phyloP scores from a whole-genome alignment of 2,329 filamentous ascomycete genomes.

The Microdochium bolleyi region DNA sequence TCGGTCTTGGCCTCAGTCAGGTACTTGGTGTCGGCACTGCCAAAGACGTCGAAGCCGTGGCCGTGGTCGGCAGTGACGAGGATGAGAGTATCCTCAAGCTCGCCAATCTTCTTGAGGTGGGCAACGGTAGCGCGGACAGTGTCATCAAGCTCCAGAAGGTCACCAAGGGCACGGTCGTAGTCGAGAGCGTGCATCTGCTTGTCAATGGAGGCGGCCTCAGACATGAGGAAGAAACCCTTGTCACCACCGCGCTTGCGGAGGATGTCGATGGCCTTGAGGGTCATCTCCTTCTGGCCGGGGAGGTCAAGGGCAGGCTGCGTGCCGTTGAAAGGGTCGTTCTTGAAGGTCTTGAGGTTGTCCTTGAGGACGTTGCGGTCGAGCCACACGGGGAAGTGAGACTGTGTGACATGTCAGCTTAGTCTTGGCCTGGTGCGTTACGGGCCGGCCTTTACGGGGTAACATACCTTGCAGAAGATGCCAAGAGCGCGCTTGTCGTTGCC shows the following conservation, averaged over 20 bases:
- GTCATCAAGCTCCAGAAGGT: constrained; percentile 80
- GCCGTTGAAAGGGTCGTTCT: constrained; percentile 62
- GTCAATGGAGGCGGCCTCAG: constrained; percentile 77
- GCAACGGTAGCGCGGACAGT: constrained; percentile 68
- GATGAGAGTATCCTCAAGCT: constrained; percentile 69
- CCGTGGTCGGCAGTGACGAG: constrained; percentile 83
- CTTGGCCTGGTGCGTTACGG: background rate
- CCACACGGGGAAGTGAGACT: constrained; percentile 65
- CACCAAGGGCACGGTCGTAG: constrained; percentile 78
- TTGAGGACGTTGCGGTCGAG: constrained; percentile 77
- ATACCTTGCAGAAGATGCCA: constrained; percentile 68
- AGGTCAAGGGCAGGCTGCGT: constrained; percentile 61
- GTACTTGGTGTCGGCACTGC: constrained; percentile 74
- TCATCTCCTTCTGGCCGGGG: constrained; percentile 84
- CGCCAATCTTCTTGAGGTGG: constrained; percentile 57
- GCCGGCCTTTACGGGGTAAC: background rate
- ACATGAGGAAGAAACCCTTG: constrained; percentile 82
- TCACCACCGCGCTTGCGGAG: constrained; percentile 58
- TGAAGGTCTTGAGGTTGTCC: constrained; percentile 56
- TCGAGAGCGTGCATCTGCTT: constrained; percentile 86
- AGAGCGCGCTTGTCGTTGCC: constrained; percentile 56
- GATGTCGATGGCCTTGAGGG: constrained; percentile 75
- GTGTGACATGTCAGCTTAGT: background rate
- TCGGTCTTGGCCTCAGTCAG: constrained; percentile 55
- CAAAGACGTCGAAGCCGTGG: constrained; percentile 83